Conservation (phyloP, 768 basidiomycete genomes). For the Galerina sulciceps region DNA sequence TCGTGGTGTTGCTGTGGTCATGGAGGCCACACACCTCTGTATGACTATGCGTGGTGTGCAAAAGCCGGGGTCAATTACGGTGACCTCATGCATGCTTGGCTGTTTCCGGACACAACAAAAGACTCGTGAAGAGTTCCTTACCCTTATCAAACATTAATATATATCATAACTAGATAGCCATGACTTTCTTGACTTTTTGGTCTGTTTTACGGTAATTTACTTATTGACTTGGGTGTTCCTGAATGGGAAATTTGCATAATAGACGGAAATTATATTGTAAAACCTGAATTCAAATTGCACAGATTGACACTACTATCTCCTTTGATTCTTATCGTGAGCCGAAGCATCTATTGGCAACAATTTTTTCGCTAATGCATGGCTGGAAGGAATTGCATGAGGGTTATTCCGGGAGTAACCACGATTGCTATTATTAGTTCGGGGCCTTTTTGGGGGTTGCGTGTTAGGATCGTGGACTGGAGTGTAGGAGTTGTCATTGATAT, state of each 20-base stretch:
- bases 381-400: conserved; percentile 41
- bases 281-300: conserved; percentile 12
- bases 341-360: conserved; percentile 65
- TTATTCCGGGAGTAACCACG: conserved; percentile 27
- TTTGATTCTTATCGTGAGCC: conserved; percentile 59
- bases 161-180: background rate
- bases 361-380: conserved; percentile 60
- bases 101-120: conserved; percentile 99
- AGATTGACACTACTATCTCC: conserved; percentile 54
- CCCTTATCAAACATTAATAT: conserved; percentile 63
- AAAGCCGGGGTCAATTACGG: conserved; percentile 94
- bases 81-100: conserved; percentile 97
- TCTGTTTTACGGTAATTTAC: conserved; percentile 17
- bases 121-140: conserved; percentile 96
- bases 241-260: background rate
- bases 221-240: background rate
- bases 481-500: conserved; percentile 39
- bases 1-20: conserved; percentile 97
- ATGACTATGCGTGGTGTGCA: conserved; percentile 99
- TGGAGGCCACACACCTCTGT: conserved; percentile 98
- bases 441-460: conserved; percentile 58
- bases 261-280: background rate
- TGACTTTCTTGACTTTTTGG: conserved; percentile 12
- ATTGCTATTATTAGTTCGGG: conserved; percentile 59
- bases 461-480: conserved; percentile 40